Evolutionary conservation across 768 basidiomycete species (phyloP).

Genomic region (Phylloporus rhodoxanthus): DNA sequence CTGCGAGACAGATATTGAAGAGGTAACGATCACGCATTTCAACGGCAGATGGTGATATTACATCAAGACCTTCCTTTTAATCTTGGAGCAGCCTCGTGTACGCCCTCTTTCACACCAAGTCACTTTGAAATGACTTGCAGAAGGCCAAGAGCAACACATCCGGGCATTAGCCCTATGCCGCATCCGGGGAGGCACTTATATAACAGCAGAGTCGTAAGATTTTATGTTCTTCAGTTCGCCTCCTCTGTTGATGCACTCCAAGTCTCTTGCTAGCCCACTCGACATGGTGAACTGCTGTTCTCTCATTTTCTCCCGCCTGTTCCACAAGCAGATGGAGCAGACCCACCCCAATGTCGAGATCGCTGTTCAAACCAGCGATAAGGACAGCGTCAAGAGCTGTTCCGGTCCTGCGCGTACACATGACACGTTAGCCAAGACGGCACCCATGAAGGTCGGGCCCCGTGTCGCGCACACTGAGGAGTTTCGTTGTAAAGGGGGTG

Average conservation of each 20-base stretch:
- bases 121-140: constrained; percentile 15
- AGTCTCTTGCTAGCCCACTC: constrained; percentile 15
- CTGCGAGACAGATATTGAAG: constrained; percentile 21
- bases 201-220: constrained; percentile 11
- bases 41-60: constrained; percentile 30
- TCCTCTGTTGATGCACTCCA: constrained; percentile 21
- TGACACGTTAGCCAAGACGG: constrained; percentile 16
- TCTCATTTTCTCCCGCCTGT: constrained; percentile 20
- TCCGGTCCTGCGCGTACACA: constrained; percentile 32
- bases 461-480: constrained; percentile 33
- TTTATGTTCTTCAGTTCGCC: constrained; percentile 8
- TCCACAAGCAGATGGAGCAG: constrained; percentile 17
- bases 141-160: constrained; percentile 10
- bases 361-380: constrained; percentile 18
- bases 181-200: constrained; percentile 19
- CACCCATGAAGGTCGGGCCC: constrained; percentile 26
- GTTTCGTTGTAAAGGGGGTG: constrained; percentile 33
- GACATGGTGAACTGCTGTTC: constrained; percentile 25
- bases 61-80: constrained; percentile 26
- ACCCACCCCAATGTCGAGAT: constrained; percentile 18
- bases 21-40: constrained; percentile 31
- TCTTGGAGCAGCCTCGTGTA: constrained; percentile 26
- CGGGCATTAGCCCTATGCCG: constrained; percentile 14
- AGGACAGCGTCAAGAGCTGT: constrained; percentile 28
- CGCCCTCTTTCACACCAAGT: constrained; percentile 16